These are phyloP conservation scores for Mycena sp. DNA, from an alignment of 1,284 basidiomycete species.

Conservation along the genomic window DNA sequence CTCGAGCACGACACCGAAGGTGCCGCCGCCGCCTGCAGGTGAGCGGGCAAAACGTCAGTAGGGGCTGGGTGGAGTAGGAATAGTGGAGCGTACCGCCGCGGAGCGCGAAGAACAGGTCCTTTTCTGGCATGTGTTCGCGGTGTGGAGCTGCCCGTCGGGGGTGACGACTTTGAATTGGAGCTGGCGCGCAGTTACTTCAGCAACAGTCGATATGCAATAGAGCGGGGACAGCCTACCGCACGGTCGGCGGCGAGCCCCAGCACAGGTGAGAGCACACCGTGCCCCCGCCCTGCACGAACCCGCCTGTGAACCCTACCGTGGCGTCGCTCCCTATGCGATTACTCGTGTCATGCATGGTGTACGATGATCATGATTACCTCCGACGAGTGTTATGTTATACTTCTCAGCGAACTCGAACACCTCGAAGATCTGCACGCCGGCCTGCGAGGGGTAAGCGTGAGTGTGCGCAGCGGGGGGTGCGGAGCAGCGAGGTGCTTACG, in stretches of 20 bases:
- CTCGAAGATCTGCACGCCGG: conserved; percentile 31
- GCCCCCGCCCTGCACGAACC: conserved; percentile 57
- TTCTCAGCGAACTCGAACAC: conserved; percentile 30
- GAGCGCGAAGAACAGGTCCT: conserved; percentile 55
- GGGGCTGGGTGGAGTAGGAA: background rate
- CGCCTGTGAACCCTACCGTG: conserved; percentile 42
- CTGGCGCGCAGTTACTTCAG: conserved; percentile 28
- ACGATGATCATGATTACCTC: conserved; percentile 1
- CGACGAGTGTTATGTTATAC: conserved; percentile 31
- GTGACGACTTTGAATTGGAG: conserved; percentile 54
- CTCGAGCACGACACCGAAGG: conserved; percentile 51
- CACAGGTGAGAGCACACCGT: conserved; percentile 49
- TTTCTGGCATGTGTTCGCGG: conserved; percentile 51
- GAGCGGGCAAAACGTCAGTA: background rate
- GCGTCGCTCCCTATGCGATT: conserved; percentile 17
- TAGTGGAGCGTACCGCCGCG: conserved; percentile 44
- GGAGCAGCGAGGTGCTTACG: conserved; percentile 9
- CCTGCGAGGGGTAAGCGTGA: conserved; percentile 3
- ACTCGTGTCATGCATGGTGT: no score
- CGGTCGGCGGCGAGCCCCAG: conserved; percentile 53
- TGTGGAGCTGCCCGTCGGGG: conserved; percentile 47
- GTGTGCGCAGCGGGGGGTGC: background rate
- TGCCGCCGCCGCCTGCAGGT: conserved; percentile 43
- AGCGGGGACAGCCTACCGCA: conserved; percentile 36
- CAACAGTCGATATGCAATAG: no score